Evolutionary conservation across 495 filamentous ascomycete genomes (phyloP), one percentile per base, ranked within the genome.

Genomic region (Baudoinia panamericana): DNA sequence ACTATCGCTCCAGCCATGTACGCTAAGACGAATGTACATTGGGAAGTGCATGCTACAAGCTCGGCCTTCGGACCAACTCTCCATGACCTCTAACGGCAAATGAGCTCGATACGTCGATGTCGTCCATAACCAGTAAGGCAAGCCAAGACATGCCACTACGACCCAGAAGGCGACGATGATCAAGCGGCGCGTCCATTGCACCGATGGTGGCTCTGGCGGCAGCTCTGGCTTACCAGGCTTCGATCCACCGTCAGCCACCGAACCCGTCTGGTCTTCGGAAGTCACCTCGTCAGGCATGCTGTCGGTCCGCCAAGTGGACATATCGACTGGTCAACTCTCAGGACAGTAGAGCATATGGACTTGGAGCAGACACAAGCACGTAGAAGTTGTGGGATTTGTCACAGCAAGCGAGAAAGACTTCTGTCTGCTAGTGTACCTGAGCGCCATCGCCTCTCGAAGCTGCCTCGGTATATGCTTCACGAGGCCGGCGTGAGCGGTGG

Each of bases 111-210:
- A 84, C 51, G 96, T 90, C 0, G 83, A 79, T 0, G 92, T 96
- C n/a, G 90, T 96, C 57, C 77, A 76, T 76, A 84, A 84, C 90
- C 90, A 97, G 76, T 93, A 78, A 49, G 90, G 90, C 45, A 96
- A 61, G 13, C 90, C 92, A 13, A 96, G 65, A 23, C 80, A 72
- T 18, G 93, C 56, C 10, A 92, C 84, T 12, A 94, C 76, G 15
- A 72, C 65, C 92, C 90, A 96, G 54, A 96, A 96, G 5, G 90
- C 86, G 36, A 82, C 59, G 51, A 97, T 78, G 31, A 96, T 50
- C 22, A 25, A 25, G 18, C 46, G 50, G 22, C 50, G 50, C 7
- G 45, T 53, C 41, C 41, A 43, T 25, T 27, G 24, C 7, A 23
- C 6, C 1, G 20, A 15, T 5, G 36, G 18, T 20, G 41, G 15